A percentile compares a stretch with the other conserved stretches of the same genome.
phyloP scores from a whole-genome alignment of 2,329 filamentous ascomycete genomes.

The Colletotrichum costaricense region DNA sequence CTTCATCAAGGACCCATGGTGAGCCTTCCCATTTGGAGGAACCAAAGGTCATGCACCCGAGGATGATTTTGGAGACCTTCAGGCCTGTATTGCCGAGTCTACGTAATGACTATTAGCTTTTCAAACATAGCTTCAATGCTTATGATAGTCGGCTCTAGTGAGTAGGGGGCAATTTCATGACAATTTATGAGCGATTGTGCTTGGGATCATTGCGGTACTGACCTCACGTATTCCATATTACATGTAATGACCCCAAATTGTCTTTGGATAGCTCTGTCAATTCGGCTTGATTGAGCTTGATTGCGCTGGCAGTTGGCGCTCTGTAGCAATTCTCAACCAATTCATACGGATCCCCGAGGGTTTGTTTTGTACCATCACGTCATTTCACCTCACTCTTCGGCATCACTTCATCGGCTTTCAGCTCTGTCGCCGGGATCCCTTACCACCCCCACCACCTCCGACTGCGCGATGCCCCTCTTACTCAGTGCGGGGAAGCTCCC shows the following conservation, averaged over 20 bases:
- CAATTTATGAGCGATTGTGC: not conserved
- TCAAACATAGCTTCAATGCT: not conserved
- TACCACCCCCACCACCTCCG: not conserved
- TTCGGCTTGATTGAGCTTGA: not conserved
- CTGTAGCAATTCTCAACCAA: not conserved
- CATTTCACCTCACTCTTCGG: not conserved
- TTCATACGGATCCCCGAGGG: not conserved
- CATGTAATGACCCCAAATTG: not conserved
- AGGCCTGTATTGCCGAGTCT: conserved; percentile 53
- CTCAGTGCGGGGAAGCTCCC: conserved; percentile 21
- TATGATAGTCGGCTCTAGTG: no score
- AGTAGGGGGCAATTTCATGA: not conserved
- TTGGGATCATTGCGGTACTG: not conserved
- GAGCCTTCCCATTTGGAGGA: conserved; percentile 46
- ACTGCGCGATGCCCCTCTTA: not conserved
- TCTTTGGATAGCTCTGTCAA: no score
- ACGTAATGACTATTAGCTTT: not conserved
- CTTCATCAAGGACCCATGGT: conserved; percentile 49
- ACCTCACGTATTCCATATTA: conserved; percentile 39
- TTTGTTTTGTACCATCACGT: conserved; percentile 10
- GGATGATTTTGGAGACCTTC: conserved; percentile 53
- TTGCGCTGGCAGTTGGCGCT: not conserved
- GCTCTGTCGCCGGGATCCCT: not conserved
- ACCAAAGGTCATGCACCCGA: conserved; percentile 50
- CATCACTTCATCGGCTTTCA: not conserved